Evolutionary conservation across 208 protist genomes (phyloP).

Genomic region (Crithidia acanthocephali): DNA sequence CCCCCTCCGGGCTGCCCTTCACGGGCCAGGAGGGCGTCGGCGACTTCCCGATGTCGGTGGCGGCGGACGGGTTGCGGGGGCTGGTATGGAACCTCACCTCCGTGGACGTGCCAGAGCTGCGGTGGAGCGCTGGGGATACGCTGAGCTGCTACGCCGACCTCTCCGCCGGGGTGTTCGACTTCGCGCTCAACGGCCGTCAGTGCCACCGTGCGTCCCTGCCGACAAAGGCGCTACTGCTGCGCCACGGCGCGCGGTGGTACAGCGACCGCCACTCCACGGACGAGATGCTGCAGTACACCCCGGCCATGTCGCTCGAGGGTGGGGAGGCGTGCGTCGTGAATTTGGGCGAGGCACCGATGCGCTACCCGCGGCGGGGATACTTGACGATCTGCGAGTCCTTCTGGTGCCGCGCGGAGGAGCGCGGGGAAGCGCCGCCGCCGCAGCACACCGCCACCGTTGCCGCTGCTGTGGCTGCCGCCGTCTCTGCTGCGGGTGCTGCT

Average conservation of each 20-base stretch:
- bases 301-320: constrained; percentile 29
- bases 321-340: constrained; percentile 38
- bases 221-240: constrained; percentile 19
- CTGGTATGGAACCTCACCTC: constrained; percentile 36
- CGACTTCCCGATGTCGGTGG: constrained; percentile 40
- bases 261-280: constrained; percentile 20
- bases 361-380: constrained; percentile 25
- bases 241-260: constrained; percentile 19
- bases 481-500: neutral
- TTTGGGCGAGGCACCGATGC: constrained; percentile 30
- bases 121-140: constrained; percentile 33
- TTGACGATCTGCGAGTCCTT: constrained; percentile 7
- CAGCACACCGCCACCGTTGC: too few species aligned
- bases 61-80: constrained; percentile 27
- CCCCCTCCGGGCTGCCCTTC: constrained; percentile 18
- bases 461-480: neutral
- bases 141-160: constrained; percentile 39
- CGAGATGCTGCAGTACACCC: constrained; percentile 33
- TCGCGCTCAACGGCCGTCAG: constrained; percentile 29
- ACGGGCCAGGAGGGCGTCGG: constrained; percentile 39
- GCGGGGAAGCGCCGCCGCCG: too few species aligned
- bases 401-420: constrained; percentile 5
- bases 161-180: constrained; percentile 27
- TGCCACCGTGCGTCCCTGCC: constrained; percentile 20
- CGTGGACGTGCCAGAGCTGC: constrained; percentile 10